phyloP scores from a whole-genome alignment of 2,329 filamentous ascomycete species.

The Aspergillus brunneoviolaceus region DNA sequence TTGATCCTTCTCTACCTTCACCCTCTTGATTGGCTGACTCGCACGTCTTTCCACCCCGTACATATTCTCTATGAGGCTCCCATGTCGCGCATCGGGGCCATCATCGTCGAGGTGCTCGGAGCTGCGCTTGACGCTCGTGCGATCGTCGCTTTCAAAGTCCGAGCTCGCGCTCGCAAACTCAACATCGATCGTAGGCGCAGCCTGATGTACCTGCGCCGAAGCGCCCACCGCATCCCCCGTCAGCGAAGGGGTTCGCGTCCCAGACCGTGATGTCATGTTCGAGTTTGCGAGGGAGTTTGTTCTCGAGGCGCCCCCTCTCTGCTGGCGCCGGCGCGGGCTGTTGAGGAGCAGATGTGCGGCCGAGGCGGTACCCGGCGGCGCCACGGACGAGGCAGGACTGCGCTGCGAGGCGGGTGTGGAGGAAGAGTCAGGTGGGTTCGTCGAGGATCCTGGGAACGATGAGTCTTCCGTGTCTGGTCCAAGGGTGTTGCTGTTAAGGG shows the following conservation, averaged over 20 bases:
- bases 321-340: slow-evolving; percentile 18
- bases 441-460: slow-evolving; percentile 18
- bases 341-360: slow-evolving; percentile 21
- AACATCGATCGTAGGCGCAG: slow-evolving; percentile 25
- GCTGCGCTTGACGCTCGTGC: slow-evolving; percentile 31
- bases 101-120: slow-evolving; percentile 33
- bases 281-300: background rate
- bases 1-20: slow-evolving; percentile 54
- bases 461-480: slow-evolving; percentile 22
- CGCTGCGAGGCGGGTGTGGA: slow-evolving; percentile 10
- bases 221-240: slow-evolving; percentile 9
- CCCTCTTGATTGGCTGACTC: slow-evolving; percentile 62
- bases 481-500: slow-evolving; percentile 18
- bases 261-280: slow-evolving; percentile 19
- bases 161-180: slow-evolving; percentile 30
- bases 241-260: slow-evolving; percentile 15
- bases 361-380: slow-evolving; percentile 28
- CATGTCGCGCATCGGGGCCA: slow-evolving; percentile 22
- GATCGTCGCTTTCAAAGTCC: slow-evolving; percentile 22
- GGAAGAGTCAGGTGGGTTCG: slow-evolving; percentile 23
- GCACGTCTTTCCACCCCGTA: slow-evolving; percentile 71
- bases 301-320: slow-evolving; percentile 1
- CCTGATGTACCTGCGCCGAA: slow-evolving; percentile 14
- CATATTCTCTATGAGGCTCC: slow-evolving; percentile 66
- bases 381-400: slow-evolving; percentile 14